These are phyloP conservation scores for Ophiostoma australiae DNA, from an alignment of 2,329 filamentous ascomycete genomes.

Conservation along the genomic window DNA sequence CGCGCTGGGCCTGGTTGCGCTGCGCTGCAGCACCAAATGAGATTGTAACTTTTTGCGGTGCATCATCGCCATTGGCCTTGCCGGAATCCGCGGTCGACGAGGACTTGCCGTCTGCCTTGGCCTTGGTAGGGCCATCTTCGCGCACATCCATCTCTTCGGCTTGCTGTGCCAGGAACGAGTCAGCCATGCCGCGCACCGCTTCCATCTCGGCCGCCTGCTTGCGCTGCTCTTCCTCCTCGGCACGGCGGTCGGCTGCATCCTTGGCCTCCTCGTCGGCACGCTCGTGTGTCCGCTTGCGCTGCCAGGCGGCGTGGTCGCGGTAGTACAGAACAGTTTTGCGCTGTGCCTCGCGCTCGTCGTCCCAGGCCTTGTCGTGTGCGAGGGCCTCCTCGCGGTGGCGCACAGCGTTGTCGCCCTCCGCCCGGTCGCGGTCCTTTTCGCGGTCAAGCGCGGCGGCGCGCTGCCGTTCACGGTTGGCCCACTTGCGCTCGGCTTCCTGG, in stretches of 20 bases:
- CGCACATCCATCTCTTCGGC: conserved; percentile 60
- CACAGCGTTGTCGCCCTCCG: conserved; percentile 62
- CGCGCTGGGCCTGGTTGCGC: conserved; percentile 54
- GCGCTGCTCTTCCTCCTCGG: conserved; percentile 70
- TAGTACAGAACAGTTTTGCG: conserved; percentile 79
- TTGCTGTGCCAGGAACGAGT: conserved; percentile 83
- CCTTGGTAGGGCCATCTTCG: neutral
- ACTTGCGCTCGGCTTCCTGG: conserved; percentile 79
- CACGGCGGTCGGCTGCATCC: conserved; percentile 76
- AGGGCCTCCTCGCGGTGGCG: conserved; percentile 67
- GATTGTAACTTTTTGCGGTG: conserved; percentile 65
- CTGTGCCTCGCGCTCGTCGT: conserved; percentile 77
- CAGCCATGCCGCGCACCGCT: conserved; percentile 75
- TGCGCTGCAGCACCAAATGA: conserved; percentile 86
- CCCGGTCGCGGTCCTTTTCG: conserved; percentile 73
- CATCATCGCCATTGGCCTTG: neutral
- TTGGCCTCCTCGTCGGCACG: conserved; percentile 67
- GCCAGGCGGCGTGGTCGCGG: conserved; percentile 77
- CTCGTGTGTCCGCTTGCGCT: conserved; percentile 70
- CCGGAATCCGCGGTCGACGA: neutral
- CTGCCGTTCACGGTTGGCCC: conserved; percentile 83
- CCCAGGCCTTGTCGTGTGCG: conserved; percentile 62
- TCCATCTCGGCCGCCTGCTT: conserved; percentile 68
- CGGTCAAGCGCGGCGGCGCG: conserved; percentile 79
- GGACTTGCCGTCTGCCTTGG: neutral